Conservation (phyloP, 1,284 basidiomycete species). For the Ganoderma lucidum region DNA sequence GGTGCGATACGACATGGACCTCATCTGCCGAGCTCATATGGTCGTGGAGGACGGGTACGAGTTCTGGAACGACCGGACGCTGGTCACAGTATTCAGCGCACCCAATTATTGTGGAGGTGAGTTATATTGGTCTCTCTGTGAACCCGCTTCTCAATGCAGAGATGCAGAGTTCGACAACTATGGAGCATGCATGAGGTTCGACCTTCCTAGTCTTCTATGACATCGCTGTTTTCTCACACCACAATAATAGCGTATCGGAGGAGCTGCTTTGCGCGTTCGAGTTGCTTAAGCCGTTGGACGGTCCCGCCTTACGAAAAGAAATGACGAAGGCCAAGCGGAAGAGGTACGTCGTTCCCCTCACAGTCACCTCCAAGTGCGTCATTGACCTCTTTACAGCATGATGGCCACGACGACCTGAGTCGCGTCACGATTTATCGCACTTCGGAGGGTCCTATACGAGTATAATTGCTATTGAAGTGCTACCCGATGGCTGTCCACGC, state of each 20-base stretch:
- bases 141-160: conserved; percentile 27
- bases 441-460: conserved; percentile 39
- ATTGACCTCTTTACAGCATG: conserved; percentile 34
- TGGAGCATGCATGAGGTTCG: conserved; percentile 91
- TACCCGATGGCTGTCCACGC: conserved; percentile 21
- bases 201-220: conserved; percentile 23
- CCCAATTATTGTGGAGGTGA: conserved; percentile 97
- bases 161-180: conserved; percentile 94
- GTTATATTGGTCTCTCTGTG: conserved; percentile 41
- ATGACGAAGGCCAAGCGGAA: conserved; percentile 99
- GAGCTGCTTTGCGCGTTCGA: conserved; percentile 98
- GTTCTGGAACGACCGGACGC: conserved; percentile 99
- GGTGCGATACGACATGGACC: conserved; percentile 95
- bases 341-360: conserved; percentile 60
- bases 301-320: conserved; percentile 95
- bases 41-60: conserved; percentile 99
- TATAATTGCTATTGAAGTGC: conserved; percentile 38
- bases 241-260: conserved; percentile 83
- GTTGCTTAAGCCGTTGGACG: conserved; percentile 95
- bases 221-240: conserved; percentile 28
- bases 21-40: conserved; percentile 99
- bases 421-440: conserved; percentile 25
- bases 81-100: conserved; percentile 99
- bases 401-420: conserved; percentile 42
- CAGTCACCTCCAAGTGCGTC: neutral